Evolutionary conservation across 306 rosid genomes (phyloP).

Genomic region (Oxytropis ochrocephala): DNA sequence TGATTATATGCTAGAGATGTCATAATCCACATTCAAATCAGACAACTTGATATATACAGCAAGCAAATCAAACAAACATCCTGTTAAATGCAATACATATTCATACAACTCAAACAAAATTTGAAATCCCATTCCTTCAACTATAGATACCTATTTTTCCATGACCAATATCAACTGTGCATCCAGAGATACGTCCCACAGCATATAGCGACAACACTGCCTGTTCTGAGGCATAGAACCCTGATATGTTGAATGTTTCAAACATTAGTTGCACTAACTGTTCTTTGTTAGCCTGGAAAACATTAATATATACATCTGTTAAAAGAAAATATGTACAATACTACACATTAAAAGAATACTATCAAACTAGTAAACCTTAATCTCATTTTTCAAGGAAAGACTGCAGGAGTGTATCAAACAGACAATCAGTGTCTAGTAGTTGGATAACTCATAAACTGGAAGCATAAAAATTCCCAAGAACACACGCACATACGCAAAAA

Average conservation of each 20-base stretch:
- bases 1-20: background rate
- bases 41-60: background rate
- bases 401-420: background rate
- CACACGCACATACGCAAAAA: background rate
- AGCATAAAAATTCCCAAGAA: background rate
- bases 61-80: background rate
- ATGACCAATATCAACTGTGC: slow-evolving; percentile 95
- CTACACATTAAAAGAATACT: slow-evolving; percentile 1
- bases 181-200: slow-evolving; percentile 95
- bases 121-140: slow-evolving; percentile 6
- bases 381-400: slow-evolving; percentile 6
- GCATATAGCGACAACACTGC: slow-evolving; percentile 92
- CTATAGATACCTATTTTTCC: slow-evolving; percentile 79
- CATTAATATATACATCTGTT: slow-evolving; percentile 5
- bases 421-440: background rate
- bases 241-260: slow-evolving; percentile 98
- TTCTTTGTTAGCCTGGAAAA: slow-evolving; percentile 78
- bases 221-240: slow-evolving; percentile 98
- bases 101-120: slow-evolving; percentile 4
- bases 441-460: slow-evolving; percentile 12
- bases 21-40: background rate
- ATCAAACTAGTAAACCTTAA: background rate
- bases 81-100: background rate
- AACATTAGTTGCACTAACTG: slow-evolving; percentile 96
- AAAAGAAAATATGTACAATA: background rate